phyloP scores from a whole-genome alignment of 306 rosid species.

The Acacia confusa region DNA sequence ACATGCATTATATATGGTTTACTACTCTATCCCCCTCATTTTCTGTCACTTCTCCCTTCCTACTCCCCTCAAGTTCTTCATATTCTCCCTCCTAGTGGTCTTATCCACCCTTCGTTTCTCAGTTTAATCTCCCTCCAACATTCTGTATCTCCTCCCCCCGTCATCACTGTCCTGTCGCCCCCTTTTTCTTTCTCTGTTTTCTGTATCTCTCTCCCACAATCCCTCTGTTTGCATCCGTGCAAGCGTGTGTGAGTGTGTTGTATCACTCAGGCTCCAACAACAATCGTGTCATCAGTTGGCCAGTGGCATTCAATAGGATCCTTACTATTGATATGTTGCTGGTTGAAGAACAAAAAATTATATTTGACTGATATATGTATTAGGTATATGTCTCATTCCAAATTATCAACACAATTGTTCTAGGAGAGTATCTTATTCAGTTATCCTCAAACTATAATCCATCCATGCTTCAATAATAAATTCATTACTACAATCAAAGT shows the following conservation, averaged over 20 bases:
- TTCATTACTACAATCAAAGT: constrained; percentile 10
- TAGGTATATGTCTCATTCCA: background rate
- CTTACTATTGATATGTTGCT: background rate
- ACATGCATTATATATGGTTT: background rate
- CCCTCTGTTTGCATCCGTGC: background rate
- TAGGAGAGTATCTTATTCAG: background rate
- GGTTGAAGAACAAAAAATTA: background rate
- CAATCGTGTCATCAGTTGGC: background rate
- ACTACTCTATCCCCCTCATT: background rate
- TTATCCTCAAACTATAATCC: background rate
- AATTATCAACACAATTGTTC: background rate
- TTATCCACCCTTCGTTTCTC: background rate
- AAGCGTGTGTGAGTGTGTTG: background rate
- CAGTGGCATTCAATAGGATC: background rate
- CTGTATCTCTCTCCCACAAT: background rate
- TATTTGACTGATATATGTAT: background rate
- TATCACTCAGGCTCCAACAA: background rate
- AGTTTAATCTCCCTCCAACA: background rate
- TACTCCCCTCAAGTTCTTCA: background rate
- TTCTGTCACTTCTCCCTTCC: background rate
- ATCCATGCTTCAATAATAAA: background rate
- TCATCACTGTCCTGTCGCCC: background rate
- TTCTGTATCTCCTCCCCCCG: background rate
- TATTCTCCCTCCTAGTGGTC: background rate
- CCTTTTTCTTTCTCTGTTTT: background rate